Base-by-base conservation (phyloP, 805 yeast genomes). In the Lipomyces mesembrius region DNA sequence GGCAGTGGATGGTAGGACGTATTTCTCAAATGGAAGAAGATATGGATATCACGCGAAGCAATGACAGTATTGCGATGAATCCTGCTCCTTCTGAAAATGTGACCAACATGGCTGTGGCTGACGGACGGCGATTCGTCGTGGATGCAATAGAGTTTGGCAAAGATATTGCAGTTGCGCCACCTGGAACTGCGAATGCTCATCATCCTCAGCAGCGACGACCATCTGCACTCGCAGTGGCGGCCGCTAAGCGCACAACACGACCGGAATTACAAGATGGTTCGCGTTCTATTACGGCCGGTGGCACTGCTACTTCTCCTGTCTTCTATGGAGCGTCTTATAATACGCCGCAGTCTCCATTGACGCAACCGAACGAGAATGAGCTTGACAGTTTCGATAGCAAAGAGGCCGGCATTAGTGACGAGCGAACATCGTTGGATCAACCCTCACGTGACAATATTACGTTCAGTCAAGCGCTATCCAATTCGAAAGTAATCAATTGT, bases 1-100 rank as follows among this genome's bases (percentile, higher is more conserved):
- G 88, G 62, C 97, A 93, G 71, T 94, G 97, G 94, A 82, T 93
- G 74, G 88, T 94, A 43, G 97, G 90, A 0, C 80, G 89, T 61
- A 86, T 93, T 17, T 73, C 80, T 9, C 78, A 76, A n/a, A 83
- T 93, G 58, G 86, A 85, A 65, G 84, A 85, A 71, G 81, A 82
- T 57, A 74, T 77, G 2, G 89, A 88, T 3, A 74, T 71, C 25
- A 61, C 29, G 27, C n/a, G 39, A 17, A 43, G 57, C 43, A 32
- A 14, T 29, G 54, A 43, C 22, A n/a, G 17, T 55, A 37, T 56
- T 14, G 54, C 53, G 3, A 27, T 58, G 14, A 49, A 20, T 12
- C 49, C 59, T 25, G 52, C 25, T 37, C 22, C 60, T 46, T 56
- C 46, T 14, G 58, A 43, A 29, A 37, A 8, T 7, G 8, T 8